phyloP scores from a whole-genome alignment of 2,329 filamentous ascomycete species.

The Fusarium sp. region DNA sequence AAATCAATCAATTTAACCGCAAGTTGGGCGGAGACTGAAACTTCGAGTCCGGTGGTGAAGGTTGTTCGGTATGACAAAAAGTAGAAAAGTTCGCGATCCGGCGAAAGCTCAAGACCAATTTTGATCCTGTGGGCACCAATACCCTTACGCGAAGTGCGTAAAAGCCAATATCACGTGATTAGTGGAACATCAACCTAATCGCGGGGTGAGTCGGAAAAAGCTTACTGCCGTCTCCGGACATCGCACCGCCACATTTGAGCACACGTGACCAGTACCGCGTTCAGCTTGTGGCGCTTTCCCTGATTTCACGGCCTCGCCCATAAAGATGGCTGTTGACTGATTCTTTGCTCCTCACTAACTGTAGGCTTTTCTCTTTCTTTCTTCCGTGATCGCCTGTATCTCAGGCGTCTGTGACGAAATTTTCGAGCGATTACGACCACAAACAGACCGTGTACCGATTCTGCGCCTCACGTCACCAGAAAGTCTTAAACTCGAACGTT shows the following conservation, averaged over 20 bases:
- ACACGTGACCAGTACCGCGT: conserved; percentile 24
- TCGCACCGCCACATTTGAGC: conserved; percentile 41
- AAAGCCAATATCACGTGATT: conserved; percentile 2
- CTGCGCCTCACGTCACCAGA: conserved; percentile 43
- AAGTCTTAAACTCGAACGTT: conserved; percentile 23
- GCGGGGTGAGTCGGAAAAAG: conserved; percentile 41
- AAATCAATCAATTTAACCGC: conserved; percentile 99
- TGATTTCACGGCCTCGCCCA: conserved; percentile 45
- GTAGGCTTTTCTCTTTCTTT: conserved; percentile 38
- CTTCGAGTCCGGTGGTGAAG: conserved; percentile 80
- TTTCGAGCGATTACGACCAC: conserved; percentile 44
- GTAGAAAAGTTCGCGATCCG: conserved; percentile 48
- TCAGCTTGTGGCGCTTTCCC: conserved; percentile 42
- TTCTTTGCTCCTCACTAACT: conserved; percentile 44
- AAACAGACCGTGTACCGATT: conserved; percentile 35
- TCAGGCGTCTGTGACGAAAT: conserved; percentile 30
- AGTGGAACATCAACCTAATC: neutral
- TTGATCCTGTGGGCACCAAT: conserved; percentile 53
- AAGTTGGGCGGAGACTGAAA: conserved; percentile 97
- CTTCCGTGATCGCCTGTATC: conserved; percentile 44
- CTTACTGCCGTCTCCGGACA: neutral
- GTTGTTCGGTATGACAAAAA: conserved; percentile 50
- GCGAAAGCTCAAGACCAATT: conserved; percentile 46
- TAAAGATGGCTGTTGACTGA: conserved; percentile 46
- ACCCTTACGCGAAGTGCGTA: conserved; percentile 13